Percentiles rank a stretch among this genome's conserved stretches.
Conservation (phyloP, 2,329 filamentous ascomycete genomes). For the Diplodia sapinea region DNA sequence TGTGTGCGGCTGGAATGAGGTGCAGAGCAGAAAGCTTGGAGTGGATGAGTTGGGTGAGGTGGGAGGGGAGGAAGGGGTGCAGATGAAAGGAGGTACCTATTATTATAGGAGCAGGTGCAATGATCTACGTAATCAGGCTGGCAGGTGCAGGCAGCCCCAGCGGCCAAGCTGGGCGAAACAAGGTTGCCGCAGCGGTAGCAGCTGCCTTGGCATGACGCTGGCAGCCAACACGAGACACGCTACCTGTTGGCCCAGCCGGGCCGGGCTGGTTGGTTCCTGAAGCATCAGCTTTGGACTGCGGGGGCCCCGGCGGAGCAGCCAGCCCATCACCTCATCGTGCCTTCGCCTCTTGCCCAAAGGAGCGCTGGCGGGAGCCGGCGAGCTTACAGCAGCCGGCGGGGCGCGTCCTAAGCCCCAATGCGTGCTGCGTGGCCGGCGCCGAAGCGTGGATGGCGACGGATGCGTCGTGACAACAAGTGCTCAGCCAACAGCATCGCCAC, state of each 20-base stretch:
- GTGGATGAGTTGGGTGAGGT: not conserved
- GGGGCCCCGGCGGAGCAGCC: not conserved
- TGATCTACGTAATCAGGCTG: constrained; percentile 21
- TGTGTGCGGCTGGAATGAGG: not conserved
- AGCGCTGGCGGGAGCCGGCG: not conserved
- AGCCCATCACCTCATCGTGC: constrained; percentile 23
- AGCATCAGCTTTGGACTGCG: not conserved
- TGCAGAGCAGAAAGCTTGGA: not conserved
- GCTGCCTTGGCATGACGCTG: constrained; percentile 18
- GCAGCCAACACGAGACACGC: constrained; percentile 23
- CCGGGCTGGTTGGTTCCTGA: constrained; percentile 24
- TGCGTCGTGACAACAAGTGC: constrained; percentile 14
- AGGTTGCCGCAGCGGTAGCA: constrained; percentile 17
- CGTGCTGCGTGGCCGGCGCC: constrained; percentile 16
- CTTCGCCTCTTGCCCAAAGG: constrained; percentile 6
- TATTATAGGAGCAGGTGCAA: constrained; percentile 20
- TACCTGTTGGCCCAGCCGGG: constrained; percentile 11
- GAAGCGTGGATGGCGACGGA: constrained; percentile 13
- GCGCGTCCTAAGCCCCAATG: constrained; percentile 14
- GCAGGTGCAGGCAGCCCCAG: constrained; percentile 3
- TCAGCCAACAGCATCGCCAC: constrained; percentile 21
- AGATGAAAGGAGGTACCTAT: constrained; percentile 6
- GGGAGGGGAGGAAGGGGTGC: not conserved
- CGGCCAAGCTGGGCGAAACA: constrained; percentile 14
- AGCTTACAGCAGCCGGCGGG: not conserved